Conservation (phyloP, 1,139 yeast species). For the Petasospora rhodanensis region DNA sequence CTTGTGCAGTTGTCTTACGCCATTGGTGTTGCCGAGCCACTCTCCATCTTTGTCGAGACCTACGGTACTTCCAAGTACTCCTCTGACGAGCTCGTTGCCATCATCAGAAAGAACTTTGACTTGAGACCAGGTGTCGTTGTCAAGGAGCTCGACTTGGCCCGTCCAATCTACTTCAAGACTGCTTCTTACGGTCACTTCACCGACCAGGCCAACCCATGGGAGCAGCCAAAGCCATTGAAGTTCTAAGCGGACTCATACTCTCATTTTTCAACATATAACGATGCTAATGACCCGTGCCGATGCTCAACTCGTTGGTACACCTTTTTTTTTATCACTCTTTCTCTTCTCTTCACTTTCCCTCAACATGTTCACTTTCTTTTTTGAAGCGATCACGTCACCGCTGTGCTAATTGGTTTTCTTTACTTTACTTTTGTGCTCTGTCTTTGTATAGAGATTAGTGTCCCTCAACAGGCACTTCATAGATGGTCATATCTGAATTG, state of each 20-base stretch:
- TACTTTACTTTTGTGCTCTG: too few relatives aligned
- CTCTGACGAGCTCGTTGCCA: slow-evolving; percentile 84
- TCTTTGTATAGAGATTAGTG: slow-evolving; percentile 13
- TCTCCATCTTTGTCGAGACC: slow-evolving; percentile 94
- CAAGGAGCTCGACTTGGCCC: slow-evolving; percentile 91
- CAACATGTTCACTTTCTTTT: too few relatives aligned
- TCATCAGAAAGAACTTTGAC: slow-evolving; percentile 92
- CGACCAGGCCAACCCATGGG: slow-evolving; percentile 98
- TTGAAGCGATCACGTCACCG: too few relatives aligned
- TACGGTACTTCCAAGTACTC: slow-evolving; percentile 94
- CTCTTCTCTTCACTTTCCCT: slow-evolving; percentile 1
- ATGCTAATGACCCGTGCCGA: slow-evolving; percentile 15
- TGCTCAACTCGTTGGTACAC: slow-evolving; percentile 19
- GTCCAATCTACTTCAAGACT: slow-evolving; percentile 98
- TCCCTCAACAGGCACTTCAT: slow-evolving; percentile 21
- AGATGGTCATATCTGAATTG: slow-evolving; percentile 13
- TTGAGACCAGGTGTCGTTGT: slow-evolving; percentile 99
- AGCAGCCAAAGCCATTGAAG: slow-evolving; percentile 87
- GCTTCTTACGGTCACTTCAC: slow-evolving; percentile 99
- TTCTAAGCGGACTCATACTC: slow-evolving; percentile 39
- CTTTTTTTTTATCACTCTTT: not conserved
- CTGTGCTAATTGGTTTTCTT: too few relatives aligned
- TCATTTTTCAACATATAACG: slow-evolving; percentile 8
- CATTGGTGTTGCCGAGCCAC: slow-evolving; percentile 99
- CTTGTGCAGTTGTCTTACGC: slow-evolving; percentile 98